phyloP scores from a whole-genome alignment of 1,284 basidiomycete genomes.

The Sparassis latifolia region DNA sequence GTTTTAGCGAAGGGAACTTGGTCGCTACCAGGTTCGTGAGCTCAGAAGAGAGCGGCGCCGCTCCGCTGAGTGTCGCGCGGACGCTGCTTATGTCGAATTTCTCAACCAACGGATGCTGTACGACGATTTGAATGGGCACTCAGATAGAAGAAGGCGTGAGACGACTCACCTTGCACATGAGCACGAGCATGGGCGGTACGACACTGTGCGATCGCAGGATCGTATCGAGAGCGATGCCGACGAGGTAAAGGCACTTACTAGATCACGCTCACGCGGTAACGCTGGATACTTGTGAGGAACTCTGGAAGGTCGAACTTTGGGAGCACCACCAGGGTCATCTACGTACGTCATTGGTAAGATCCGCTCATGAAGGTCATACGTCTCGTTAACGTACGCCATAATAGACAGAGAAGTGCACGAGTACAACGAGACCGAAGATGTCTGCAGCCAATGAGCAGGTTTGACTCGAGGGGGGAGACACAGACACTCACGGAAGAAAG shows the following conservation, averaged over 20 bases:
- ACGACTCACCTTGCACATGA: constrained; percentile 49
- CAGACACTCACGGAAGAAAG: constrained; percentile 26
- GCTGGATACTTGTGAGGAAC: constrained; percentile 65
- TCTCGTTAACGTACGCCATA: constrained; percentile 33
- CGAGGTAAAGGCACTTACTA: constrained; percentile 33
- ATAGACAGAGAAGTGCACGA: constrained; percentile 42
- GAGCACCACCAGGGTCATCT: constrained; percentile 53
- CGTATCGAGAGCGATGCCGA: constrained; percentile 8
- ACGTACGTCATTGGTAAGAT: neutral
- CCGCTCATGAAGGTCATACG: constrained; percentile 11
- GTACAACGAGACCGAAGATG: constrained; percentile 62
- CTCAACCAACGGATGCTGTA: constrained; percentile 58
- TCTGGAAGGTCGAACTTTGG: constrained; percentile 65
- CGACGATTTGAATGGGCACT: neutral
- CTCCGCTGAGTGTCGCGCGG: constrained; percentile 58
- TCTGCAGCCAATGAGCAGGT: constrained; percentile 31
- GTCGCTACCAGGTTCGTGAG: constrained; percentile 48
- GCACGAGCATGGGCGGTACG: constrained; percentile 61
- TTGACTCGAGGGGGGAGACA: neutral
- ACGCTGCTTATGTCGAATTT: constrained; percentile 62
- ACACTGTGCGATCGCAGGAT: constrained; percentile 35
- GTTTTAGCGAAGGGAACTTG: constrained; percentile 45
- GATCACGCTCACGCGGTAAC: constrained; percentile 60
- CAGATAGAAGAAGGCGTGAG: neutral
- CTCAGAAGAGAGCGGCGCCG: constrained; percentile 69